Base-by-base conservation (phyloP, 2,329 filamentous ascomycete species). In the Colletotrichum tabaci region DNA sequence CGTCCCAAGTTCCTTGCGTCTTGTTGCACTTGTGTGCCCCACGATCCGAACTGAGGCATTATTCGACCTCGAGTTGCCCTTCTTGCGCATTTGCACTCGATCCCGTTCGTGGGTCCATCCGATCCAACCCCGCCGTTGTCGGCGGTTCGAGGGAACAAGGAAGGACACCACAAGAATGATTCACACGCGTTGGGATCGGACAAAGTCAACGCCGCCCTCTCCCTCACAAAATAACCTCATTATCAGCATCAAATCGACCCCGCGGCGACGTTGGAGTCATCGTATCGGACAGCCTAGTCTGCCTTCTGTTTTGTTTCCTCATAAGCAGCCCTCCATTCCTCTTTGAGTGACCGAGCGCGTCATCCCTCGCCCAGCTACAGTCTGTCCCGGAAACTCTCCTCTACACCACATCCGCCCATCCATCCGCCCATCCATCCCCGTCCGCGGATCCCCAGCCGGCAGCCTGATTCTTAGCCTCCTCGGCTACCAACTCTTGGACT, bases 11-110 rank as follows among this genome's bases (percentile, higher is more conserved):
- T 61, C 44, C n/a, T 13, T 15, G 18, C 30, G 13, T 7, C 50
- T 49, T 52, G 30, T 35, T 35, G 30, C 30, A 35, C 30, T 35
- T 8, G 47, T 56, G 38, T 57, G 60, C 40, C 23, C 46, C 18
- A 47, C 30, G 49, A 56, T 60, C 40, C 57, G 26, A 53, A 35
- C 26, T 58, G 65, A 47, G 65, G 65, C 68, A 71, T 71, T 68
- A 68, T 63, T 58, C 35, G 13, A 47, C 52, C 26, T 60, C 12
- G 16, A 30, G 10, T n/a, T 30, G 47, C 35, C 61, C 18, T 53
- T 62, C 13, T 23, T 47, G 30, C 38, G 23, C 52, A 46, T 23
- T 35, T 52, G 52, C 40, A 26, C 68, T 23, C 21, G n/a, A 30
- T 61, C 52, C 58, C 42, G 30, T 10, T 46, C 18, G 65, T 52